A percentile compares a stretch with the other conserved stretches of the same genome.
phyloP scores from a whole-genome alignment of 1,284 basidiomycete genomes.

The Ganoderma lucidum region DNA sequence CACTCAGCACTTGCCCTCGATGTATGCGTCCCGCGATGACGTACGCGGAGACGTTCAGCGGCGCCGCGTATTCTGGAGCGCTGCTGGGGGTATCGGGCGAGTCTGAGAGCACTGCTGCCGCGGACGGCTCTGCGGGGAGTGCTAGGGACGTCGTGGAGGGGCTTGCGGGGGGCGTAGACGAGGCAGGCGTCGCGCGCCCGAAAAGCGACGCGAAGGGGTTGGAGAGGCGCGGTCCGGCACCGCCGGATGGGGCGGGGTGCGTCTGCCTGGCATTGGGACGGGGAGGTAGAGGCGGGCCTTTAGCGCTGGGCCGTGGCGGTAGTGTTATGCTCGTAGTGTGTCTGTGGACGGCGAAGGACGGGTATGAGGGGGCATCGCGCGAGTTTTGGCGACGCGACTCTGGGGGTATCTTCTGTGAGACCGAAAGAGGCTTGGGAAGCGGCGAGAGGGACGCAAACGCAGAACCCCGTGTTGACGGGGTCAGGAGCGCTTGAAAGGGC shows the following conservation, averaged over 20 bases:
- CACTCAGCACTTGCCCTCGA: constrained; percentile 63
- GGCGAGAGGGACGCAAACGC: constrained; percentile 59
- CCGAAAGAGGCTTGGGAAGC: constrained; percentile 46
- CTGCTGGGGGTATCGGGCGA: not conserved
- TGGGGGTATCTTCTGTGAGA: constrained; percentile 30
- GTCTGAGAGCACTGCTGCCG: constrained; percentile 16
- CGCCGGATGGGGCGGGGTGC: constrained; percentile 14
- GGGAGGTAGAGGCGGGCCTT: constrained; percentile 69
- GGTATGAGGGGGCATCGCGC: constrained; percentile 48
- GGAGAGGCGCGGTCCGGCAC: constrained; percentile 51
- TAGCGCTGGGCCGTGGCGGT: constrained; percentile 62
- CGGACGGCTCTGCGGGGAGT: constrained; percentile 35
- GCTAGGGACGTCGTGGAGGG: constrained; percentile 36
- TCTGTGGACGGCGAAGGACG: constrained; percentile 57
- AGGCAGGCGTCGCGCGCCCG: constrained; percentile 48
- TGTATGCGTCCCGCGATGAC: constrained; percentile 62
- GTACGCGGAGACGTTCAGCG: constrained; percentile 63
- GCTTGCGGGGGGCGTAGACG: constrained; percentile 46
- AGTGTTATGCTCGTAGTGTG: constrained; percentile 68
- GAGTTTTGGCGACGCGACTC: constrained; percentile 28
- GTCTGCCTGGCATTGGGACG: constrained; percentile 48
- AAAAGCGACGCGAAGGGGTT: constrained; percentile 77
- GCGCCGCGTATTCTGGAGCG: constrained; percentile 16
- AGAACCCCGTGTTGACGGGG: constrained; percentile 57
- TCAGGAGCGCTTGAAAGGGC: constrained; percentile 65